These are phyloP conservation scores for Castanea sativa DNA, from an alignment of 306 rosid genomes.

Conservation along the genomic window DNA sequence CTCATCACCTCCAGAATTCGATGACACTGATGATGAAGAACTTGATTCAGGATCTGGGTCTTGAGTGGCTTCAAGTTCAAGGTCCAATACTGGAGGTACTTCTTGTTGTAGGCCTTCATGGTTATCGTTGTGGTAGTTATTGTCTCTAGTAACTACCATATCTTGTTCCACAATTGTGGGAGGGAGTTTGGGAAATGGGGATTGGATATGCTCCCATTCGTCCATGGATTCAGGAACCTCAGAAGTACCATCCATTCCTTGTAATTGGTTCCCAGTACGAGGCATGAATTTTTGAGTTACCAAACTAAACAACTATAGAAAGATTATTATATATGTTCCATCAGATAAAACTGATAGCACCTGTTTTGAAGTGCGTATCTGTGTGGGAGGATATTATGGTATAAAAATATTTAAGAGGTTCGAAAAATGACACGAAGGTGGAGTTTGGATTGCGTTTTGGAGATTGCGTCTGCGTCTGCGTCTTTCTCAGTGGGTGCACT, in stretches of 20 bases:
- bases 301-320: too few species aligned
- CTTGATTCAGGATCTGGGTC: constrained; percentile 6
- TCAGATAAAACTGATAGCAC: too few species aligned
- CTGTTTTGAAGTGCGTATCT: background rate
- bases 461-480: too few species aligned
- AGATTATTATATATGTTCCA: too few species aligned
- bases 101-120: too few species aligned
- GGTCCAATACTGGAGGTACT: background rate
- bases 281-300: background rate
- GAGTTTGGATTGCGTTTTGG: too few species aligned
- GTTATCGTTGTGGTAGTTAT: background rate
- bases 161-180: background rate
- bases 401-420: background rate
- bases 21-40: constrained; percentile 3
- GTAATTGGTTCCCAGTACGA: background rate
- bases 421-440: too few species aligned
- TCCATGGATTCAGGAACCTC: background rate
- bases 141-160: background rate
- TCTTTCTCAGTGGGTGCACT: too few species aligned
- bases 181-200: background rate
- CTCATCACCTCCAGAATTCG: background rate
- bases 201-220: constrained; percentile 8
- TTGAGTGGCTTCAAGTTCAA: background rate
- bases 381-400: background rate
- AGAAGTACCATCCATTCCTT: background rate